Base-by-base conservation (phyloP, 148 eudicot genomes). In the Vaccinium myrtillus region DNA sequence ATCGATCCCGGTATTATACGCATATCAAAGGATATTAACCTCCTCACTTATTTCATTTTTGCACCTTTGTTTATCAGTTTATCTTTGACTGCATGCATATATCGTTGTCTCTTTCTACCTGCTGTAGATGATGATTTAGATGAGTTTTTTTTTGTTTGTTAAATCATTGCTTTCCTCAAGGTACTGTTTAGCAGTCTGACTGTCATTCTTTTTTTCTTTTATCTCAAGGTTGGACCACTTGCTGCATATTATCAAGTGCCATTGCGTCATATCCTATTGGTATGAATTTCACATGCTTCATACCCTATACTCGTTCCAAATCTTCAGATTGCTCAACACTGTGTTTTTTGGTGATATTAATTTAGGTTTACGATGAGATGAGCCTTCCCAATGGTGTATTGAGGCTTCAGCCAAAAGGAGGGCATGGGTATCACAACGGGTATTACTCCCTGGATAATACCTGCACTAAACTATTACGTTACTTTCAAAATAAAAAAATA, bases 371-470 rank as follows among this genome's bases (percentile, higher is more conserved):
- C 82, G 98, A 97, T 77, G 99, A 97, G 91, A 97, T 95, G 98
- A 97, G 95, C 93, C 87, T 97, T 80, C 96, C 98, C 27, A 97
- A 95, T 87, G 99, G 99, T 25, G 95, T 97, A 84, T 84, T 97
- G 81, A 95, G 98, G 90, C 88, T 97, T 91, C 98, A 95, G 90
- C 99, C 92, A 0, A 97, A 91, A 94, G 99, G 93, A 87, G 98
- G 99, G 83, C 97, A 94, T 89, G 98, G 97, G 65, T 91, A 97
- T 90, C 98, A 97, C 84, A 97, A 94, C 25, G 99, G 99, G 99
- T 97, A 94, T 83, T 51, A 19, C 19, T 58, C 83, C 23, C 5
- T 76, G 48, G 49, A 82, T 54, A 77, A 80, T 76, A 19, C 27
- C 51, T 81, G 18, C 49, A 13, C 16, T 39, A 80, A 61, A 61